These are phyloP conservation scores for Ascochyta viciae-villosae DNA, from an alignment of 2,329 filamentous ascomycete species.

Conservation along the genomic window DNA sequence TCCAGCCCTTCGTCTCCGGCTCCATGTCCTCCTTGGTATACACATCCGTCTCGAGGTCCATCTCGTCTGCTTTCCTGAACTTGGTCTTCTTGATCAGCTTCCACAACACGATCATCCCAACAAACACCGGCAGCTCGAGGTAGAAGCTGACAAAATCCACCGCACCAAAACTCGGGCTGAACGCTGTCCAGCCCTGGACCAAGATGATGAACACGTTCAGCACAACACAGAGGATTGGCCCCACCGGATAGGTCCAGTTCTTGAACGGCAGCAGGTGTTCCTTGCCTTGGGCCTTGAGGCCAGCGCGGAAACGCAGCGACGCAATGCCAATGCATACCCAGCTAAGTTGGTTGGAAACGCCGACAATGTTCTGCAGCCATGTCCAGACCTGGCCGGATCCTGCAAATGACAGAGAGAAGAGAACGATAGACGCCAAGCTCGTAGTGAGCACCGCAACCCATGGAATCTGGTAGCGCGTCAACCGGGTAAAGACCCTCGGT, in stretches of 20 bases:
- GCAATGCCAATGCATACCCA: conserved; percentile 64
- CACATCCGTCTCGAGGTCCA: conserved; percentile 42
- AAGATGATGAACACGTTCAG: conserved; percentile 40
- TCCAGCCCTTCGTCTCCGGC: conserved; percentile 32
- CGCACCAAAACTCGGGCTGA: conserved; percentile 54
- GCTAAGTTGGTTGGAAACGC: conserved; percentile 59
- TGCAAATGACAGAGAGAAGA: conserved; percentile 55
- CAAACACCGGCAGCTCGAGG: conserved; percentile 49
- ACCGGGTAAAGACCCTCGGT: conserved; percentile 70
- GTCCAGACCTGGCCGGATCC: conserved; percentile 50
- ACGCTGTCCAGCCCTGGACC: conserved; percentile 57
- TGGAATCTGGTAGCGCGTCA: conserved; percentile 53
- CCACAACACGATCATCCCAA: conserved; percentile 38
- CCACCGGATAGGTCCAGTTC: conserved; percentile 65
- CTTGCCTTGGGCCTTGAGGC: conserved; percentile 55
- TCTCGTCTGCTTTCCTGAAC: conserved; percentile 33
- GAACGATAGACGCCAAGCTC: conserved; percentile 46
- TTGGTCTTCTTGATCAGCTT: conserved; percentile 40
- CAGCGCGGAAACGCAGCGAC: conserved; percentile 63
- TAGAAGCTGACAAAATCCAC: conserved; percentile 60
- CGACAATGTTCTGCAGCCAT: conserved; percentile 77
- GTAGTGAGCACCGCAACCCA: conserved; percentile 47
- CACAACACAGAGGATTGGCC: conserved; percentile 51
- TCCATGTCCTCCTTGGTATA: conserved; percentile 42
- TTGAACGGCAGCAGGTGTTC: conserved; percentile 57